Percentiles rank a stretch among this genome's conserved stretches.
Conservation (phyloP, 495 filamentous ascomycete species). For the Aspergillus kassunensis region DNA sequence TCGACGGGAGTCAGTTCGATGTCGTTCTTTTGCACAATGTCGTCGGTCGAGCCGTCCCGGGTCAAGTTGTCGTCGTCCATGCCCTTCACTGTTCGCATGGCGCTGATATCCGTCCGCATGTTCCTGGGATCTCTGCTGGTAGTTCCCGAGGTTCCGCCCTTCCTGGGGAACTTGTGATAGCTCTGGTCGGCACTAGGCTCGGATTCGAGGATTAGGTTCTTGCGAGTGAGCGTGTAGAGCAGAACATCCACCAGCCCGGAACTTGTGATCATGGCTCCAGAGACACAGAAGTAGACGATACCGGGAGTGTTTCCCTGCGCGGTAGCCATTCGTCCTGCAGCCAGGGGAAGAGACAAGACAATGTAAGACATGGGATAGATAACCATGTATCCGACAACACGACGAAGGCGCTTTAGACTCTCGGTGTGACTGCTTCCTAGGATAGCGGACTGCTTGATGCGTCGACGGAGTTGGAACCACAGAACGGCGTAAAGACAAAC, state of each 20-base stretch:
- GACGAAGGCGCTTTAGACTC: conserved; percentile 38
- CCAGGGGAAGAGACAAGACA: conserved; percentile 66
- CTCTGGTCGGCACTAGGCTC: conserved; percentile 38
- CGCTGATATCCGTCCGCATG: conserved; percentile 22
- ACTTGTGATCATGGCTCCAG: conserved; percentile 68
- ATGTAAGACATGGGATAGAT: conserved; percentile 74
- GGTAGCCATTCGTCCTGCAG: conserved; percentile 61
- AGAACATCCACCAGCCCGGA: conserved; percentile 73
- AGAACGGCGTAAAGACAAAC: conserved; percentile 61
- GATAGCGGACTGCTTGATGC: conserved; percentile 39
- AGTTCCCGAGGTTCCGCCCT: conserved; percentile 28
- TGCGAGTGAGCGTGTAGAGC: conserved; percentile 67
- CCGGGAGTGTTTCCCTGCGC: conserved; percentile 53
- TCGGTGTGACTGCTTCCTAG: conserved; percentile 35
- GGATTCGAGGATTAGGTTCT: conserved; percentile 41
- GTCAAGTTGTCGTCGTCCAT: conserved; percentile 16
- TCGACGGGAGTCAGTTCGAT: conserved; percentile 34
- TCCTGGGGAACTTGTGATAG: conserved; percentile 32
- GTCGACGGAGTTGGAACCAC: conserved; percentile 54
- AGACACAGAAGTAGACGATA: conserved; percentile 60
- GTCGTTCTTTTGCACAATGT: conserved; percentile 29
- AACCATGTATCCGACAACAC: conserved; percentile 63
- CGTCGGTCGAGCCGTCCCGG: conserved; percentile 38
- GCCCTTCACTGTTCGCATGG: conserved; percentile 19
- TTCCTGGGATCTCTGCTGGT: conserved; percentile 30